Conservation (phyloP, 176 grass and related monocot species). For the Carex pumila region DNA sequence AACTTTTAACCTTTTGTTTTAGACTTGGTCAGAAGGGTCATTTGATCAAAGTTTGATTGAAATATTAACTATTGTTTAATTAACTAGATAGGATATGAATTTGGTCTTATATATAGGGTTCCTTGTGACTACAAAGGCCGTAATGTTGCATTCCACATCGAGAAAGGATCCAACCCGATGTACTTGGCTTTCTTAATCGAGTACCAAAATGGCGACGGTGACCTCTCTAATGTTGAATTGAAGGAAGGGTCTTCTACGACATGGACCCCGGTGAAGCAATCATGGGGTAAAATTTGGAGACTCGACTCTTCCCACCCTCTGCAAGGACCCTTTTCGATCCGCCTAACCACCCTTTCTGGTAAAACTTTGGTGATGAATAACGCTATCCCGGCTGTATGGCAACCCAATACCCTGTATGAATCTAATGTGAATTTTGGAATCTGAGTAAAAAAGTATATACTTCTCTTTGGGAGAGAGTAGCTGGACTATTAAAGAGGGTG, state of each 20-base stretch:
- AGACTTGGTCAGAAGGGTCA: not conserved
- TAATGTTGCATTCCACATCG: slow-evolving; percentile 67
- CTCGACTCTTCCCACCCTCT: slow-evolving; percentile 59
- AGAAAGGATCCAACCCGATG: slow-evolving; percentile 51
- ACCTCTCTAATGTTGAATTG: slow-evolving; percentile 71
- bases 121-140: slow-evolving; percentile 66
- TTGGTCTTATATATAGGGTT: slow-evolving; percentile 42
- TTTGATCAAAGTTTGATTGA: not conserved
- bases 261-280: slow-evolving; percentile 67
- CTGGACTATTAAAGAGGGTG: not conserved
- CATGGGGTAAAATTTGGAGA: slow-evolving; percentile 73
- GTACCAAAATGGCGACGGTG: slow-evolving; percentile 94
- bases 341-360: slow-evolving; percentile 31
- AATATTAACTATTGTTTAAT: not conserved
- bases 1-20: not conserved
- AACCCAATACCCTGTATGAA: slow-evolving; percentile 9
- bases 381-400: slow-evolving; percentile 22
- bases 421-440: slow-evolving; percentile 23
- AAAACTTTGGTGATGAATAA: slow-evolving; percentile 16
- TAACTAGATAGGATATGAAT: not conserved
- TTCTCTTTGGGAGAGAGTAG: not conserved
- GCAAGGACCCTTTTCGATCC: slow-evolving; percentile 62
- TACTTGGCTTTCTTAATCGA: slow-evolving; percentile 71
- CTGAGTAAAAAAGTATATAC: not conserved
- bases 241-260: slow-evolving; percentile 35